Percentiles rank a stretch among this genome's conserved stretches.
Evolutionary conservation across 1,284 basidiomycete species (phyloP).

Genomic region (Cryptococcus sp.): DNA sequence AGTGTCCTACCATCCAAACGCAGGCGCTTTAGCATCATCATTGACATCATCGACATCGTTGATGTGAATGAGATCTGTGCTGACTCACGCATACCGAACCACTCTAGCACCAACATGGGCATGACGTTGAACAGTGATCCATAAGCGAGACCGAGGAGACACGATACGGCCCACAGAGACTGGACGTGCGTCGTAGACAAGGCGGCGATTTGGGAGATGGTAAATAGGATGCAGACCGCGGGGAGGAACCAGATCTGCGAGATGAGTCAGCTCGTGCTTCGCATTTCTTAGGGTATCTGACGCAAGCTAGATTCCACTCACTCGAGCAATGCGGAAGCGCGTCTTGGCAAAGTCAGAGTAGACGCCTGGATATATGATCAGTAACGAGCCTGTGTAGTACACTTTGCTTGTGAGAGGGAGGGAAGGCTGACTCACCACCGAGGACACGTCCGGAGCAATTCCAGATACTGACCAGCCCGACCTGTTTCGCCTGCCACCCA

Average conservation of each 20-base stretch:
- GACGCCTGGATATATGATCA: slow-evolving; percentile 57
- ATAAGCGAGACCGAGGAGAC: slow-evolving; percentile 70
- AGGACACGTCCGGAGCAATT: slow-evolving; percentile 79
- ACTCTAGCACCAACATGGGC: slow-evolving; percentile 77
- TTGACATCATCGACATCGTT: slow-evolving; percentile 9
- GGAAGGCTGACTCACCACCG: slow-evolving; percentile 61
- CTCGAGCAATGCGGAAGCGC: slow-evolving; percentile 62
- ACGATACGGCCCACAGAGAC: slow-evolving; percentile 73
- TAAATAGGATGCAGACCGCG: slow-evolving; percentile 66
- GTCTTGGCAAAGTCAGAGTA: slow-evolving; percentile 71
- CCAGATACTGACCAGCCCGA: slow-evolving; percentile 78
- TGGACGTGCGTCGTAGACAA: slow-evolving; percentile 63
- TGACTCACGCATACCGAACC: slow-evolving; percentile 74
- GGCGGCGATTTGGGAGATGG: slow-evolving; percentile 68
- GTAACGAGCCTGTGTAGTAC: neutral
- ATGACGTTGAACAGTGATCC: slow-evolving; percentile 75
- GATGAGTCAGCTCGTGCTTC: too few relatives aligned
- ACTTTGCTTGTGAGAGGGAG: too few relatives aligned
- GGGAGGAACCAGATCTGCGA: slow-evolving; percentile 64
- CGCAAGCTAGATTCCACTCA: slow-evolving; percentile 34
- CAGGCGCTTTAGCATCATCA: too few relatives aligned
- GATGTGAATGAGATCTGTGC: neutral
- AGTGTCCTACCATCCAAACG: slow-evolving; percentile 16
- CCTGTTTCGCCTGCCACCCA: slow-evolving; percentile 79
- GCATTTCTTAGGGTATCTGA: neutral